Percentiles rank a stretch among this genome's conserved stretches.
These are phyloP conservation scores for Kwoniella pini DNA, from an alignment of 768 basidiomycete species.

Conservation along the genomic window DNA sequence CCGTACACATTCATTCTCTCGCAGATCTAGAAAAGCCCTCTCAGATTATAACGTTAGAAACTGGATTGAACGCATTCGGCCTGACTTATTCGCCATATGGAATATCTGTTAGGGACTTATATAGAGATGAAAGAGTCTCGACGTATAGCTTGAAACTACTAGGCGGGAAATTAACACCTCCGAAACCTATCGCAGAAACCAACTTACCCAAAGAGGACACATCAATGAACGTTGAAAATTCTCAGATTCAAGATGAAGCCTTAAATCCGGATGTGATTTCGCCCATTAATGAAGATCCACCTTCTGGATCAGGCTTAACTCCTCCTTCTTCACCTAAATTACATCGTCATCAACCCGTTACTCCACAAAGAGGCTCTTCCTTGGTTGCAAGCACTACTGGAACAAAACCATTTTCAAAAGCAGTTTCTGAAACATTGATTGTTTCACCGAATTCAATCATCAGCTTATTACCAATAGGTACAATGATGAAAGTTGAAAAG, in stretches of 20 bases:
- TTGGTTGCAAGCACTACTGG: slow-evolving; percentile 9
- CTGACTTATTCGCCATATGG: slow-evolving; percentile 51
- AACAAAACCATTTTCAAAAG: slow-evolving; percentile 38
- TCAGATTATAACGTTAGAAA: slow-evolving; percentile 65
- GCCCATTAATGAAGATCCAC: slow-evolving; percentile 40
- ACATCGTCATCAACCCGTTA: slow-evolving; percentile 30
- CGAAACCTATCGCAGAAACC: slow-evolving; percentile 11
- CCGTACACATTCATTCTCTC: slow-evolving; percentile 77
- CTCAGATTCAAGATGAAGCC: neutral
- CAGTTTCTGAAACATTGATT: slow-evolving; percentile 42
- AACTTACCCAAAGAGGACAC: slow-evolving; percentile 6
- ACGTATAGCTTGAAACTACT: slow-evolving; percentile 31
- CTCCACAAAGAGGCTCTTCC: slow-evolving; percentile 37
- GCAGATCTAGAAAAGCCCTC: slow-evolving; percentile 61
- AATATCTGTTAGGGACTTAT: slow-evolving; percentile 35
- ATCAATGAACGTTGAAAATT: neutral
- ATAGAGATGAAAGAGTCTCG: slow-evolving; percentile 41
- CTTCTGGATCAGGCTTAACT: slow-evolving; percentile 49
- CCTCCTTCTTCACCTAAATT: slow-evolving; percentile 47
- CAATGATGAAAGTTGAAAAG: slow-evolving; percentile 32
- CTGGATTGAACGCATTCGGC: slow-evolving; percentile 50
- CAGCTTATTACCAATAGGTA: slow-evolving; percentile 37
- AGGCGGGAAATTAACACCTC: slow-evolving; percentile 29
- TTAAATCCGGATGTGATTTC: slow-evolving; percentile 12
- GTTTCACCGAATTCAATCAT: slow-evolving; percentile 42